Evolutionary conservation across 2,329 filamentous ascomycete species (phyloP).

Genomic region (Botryotinia convoluta): DNA sequence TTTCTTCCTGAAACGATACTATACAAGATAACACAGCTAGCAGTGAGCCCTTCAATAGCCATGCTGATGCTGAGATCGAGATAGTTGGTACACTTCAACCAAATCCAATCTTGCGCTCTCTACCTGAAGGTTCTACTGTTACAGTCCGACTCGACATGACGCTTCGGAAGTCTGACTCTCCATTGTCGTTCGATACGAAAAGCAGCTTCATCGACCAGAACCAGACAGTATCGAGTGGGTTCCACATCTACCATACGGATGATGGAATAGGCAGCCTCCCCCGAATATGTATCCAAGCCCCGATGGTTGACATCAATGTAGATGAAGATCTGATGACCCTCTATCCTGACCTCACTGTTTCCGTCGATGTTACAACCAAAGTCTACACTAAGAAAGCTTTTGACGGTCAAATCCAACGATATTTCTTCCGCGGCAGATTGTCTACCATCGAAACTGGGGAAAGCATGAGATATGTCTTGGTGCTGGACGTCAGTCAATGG

Average conservation of each 20-base stretch:
- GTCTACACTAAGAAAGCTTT: too few relatives aligned
- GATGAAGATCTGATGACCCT: too few relatives aligned
- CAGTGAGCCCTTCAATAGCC: neutral
- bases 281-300: neutral
- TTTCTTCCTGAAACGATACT: neutral
- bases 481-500: too few relatives aligned
- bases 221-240: neutral
- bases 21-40: neutral
- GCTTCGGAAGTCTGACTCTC: slow-evolving; percentile 6
- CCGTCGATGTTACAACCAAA: too few relatives aligned
- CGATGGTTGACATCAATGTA: too few relatives aligned
- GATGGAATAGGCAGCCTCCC: neutral
- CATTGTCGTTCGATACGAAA: neutral
- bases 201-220: slow-evolving; percentile 4
- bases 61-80: too few relatives aligned
- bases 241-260: neutral
- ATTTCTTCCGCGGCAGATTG: too few relatives aligned
- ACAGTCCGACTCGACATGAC: slow-evolving; percentile 3
- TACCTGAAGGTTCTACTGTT: slow-evolving; percentile 1
- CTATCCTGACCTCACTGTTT: too few relatives aligned
- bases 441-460: too few relatives aligned
- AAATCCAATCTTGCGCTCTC: slow-evolving; percentile 9
- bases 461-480: too few relatives aligned
- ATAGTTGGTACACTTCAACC: neutral
- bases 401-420: too few relatives aligned